Evolutionary conservation across 176 grass and related monocot genomes (phyloP).

Genomic region (Hyparrhenia diplandra): DNA sequence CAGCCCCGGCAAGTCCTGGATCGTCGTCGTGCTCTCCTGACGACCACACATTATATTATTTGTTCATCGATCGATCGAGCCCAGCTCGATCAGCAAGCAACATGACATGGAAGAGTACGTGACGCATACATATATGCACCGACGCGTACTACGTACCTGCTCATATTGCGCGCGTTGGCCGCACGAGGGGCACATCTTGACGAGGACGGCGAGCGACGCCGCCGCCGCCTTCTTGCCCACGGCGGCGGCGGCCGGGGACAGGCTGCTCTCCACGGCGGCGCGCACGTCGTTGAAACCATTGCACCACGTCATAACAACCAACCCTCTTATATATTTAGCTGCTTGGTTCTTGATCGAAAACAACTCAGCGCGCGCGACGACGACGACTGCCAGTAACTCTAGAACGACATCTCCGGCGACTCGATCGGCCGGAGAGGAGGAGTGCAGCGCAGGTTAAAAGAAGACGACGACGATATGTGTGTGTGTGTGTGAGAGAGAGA

Average conservation of each 20-base stretch:
- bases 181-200: constrained; percentile 71
- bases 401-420: neutral
- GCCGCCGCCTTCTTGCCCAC: constrained; percentile 44
- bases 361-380: neutral
- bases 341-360: neutral
- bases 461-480: neutral
- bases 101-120: neutral
- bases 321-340: neutral
- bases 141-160: neutral
- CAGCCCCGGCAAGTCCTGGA: constrained; percentile 54
- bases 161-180: constrained; percentile 58
- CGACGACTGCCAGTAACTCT: neutral
- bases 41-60: too few species aligned
- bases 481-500: neutral
- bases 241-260: constrained; percentile 22
- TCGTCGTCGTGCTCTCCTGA: constrained; percentile 40
- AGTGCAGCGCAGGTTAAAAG: too few species aligned
- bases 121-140: neutral
- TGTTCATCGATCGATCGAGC: neutral
- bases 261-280: constrained; percentile 35
- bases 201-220: constrained; percentile 40
- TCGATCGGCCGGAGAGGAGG: too few species aligned
- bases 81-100: neutral
- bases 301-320: constrained; percentile 58
- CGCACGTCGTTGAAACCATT: constrained; percentile 52